Evolutionary conservation across 2,329 filamentous ascomycete genomes (phyloP).

Genomic region (Trichoderma sp.): DNA sequence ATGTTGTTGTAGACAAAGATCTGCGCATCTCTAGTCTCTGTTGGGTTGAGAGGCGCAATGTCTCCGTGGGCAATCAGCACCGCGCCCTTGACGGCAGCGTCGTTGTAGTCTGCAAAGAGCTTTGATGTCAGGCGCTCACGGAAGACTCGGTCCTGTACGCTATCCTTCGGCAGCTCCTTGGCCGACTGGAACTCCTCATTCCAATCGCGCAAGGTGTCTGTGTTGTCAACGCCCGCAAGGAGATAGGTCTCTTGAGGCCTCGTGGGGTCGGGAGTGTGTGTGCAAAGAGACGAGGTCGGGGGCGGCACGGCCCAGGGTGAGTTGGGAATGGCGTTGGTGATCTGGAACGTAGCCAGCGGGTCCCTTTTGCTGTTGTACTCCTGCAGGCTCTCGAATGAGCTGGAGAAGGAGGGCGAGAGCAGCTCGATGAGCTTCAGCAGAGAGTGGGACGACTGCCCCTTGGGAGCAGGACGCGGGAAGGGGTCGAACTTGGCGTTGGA

Average conservation of each 20-base stretch:
- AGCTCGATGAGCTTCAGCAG: constrained; percentile 76
- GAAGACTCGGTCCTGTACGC: constrained; percentile 93
- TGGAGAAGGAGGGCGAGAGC: constrained; percentile 80
- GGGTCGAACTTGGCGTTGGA: constrained; percentile 96
- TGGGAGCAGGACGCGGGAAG: constrained; percentile 74
- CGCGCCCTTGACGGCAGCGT: constrained; percentile 88
- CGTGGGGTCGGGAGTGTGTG: constrained; percentile 81
- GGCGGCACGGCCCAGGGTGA: constrained; percentile 88
- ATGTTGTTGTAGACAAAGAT: constrained; percentile 99
- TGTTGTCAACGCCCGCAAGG: constrained; percentile 87
- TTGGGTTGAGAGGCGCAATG: constrained; percentile 91
- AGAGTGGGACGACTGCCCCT: constrained; percentile 80
- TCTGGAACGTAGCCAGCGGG: constrained; percentile 88
- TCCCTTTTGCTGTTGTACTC: constrained; percentile 85
- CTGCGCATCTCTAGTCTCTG: constrained; percentile 87
- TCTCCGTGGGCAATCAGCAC: constrained; percentile 91
- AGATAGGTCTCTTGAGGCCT: constrained; percentile 92
- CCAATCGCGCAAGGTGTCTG: constrained; percentile 94
- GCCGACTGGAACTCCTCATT: constrained; percentile 99
- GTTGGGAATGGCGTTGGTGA: constrained; percentile 90
- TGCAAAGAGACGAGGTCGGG: constrained; percentile 62
- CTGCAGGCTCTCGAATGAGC: constrained; percentile 75
- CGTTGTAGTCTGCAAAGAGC: constrained; percentile 96
- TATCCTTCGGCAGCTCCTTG: constrained; percentile 88
- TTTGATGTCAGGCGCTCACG: constrained; percentile 91